Evolutionary conservation across 2,329 filamentous ascomycete species (phyloP).

Genomic region (Fusarium beomiforme): DNA sequence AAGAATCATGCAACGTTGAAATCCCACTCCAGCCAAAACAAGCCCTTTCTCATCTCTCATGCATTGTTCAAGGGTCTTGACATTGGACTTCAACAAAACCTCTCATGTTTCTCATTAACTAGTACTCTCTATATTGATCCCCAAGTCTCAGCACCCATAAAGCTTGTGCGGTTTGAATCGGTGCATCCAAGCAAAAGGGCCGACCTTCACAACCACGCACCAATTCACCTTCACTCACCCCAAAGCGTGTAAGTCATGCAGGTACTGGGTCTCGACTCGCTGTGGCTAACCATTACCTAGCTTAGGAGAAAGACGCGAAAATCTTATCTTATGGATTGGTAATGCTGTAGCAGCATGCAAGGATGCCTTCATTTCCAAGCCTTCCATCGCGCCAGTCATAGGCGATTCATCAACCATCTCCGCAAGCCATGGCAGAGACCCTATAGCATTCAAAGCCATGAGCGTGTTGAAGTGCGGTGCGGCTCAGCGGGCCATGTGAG

Average conservation of each 20-base stretch:
- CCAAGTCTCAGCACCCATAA: no score
- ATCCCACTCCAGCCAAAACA: slow-evolving; percentile 6
- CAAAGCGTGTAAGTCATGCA: slow-evolving; percentile 13
- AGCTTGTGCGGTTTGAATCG: neutral
- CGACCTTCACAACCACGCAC: neutral
- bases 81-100: no score
- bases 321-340: neutral
- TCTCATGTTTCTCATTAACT: neutral
- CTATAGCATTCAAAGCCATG: slow-evolving; percentile 41
- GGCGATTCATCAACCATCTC: neutral
- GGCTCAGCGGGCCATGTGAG: slow-evolving; percentile 61
- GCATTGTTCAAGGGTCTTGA: neutral
- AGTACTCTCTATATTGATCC: no score
- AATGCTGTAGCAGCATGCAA: slow-evolving; percentile 39
- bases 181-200: no score
- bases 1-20: neutral
- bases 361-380: slow-evolving; percentile 30
- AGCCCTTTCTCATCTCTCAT: neutral
- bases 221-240: neutral
- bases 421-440: slow-evolving; percentile 4
- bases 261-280: no score
- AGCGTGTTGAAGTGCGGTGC: slow-evolving; percentile 58
- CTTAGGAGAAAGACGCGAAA: neutral
- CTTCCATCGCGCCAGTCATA: slow-evolving; percentile 21
- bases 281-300: neutral